A percentile compares a stretch with the other conserved stretches of the same genome.
phyloP scores from a whole-genome alignment of 495 filamentous ascomycete species.

The Podospora australis region DNA sequence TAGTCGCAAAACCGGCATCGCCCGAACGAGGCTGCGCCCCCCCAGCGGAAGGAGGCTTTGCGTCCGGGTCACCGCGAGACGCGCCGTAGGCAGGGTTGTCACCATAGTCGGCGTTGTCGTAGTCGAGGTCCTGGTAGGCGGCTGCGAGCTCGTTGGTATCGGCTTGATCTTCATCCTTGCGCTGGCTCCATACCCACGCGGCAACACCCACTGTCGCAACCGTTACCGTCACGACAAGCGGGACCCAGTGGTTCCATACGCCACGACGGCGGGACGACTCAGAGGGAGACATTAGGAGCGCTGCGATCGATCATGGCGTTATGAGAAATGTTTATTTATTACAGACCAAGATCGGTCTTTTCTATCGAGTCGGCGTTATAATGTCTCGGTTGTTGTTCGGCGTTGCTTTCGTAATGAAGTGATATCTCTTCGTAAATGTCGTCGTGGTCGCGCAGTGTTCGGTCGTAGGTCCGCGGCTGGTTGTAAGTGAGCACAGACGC shows the following conservation, averaged over 20 bases:
- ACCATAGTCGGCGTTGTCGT: conserved; percentile 44
- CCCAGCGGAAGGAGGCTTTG: conserved; percentile 34
- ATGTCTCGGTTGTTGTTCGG: no score
- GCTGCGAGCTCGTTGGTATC: conserved; percentile 54
- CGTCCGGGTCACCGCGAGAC: conserved; percentile 31
- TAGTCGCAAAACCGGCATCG: conserved; percentile 30
- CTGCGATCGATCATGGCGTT: conserved; percentile 20
- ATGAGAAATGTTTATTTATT: no score
- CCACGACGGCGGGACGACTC: conserved; percentile 62
- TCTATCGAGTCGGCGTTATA: no score
- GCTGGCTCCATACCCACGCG: conserved; percentile 91
- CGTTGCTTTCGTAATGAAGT: no score
- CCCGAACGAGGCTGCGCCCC: conserved; percentile 27
- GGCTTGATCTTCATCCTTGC: conserved; percentile 48
- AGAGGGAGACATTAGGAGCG: conserved; percentile 66
- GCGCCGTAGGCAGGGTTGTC: conserved; percentile 50
- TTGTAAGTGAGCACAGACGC: no score
- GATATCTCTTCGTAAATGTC: no score
- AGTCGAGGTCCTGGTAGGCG: conserved; percentile 38
- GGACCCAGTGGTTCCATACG: conserved; percentile 76
- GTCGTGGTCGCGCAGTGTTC: background rate
- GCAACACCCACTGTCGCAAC: conserved; percentile 76
- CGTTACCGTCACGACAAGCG: conserved; percentile 74
- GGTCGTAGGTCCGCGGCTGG: no score
- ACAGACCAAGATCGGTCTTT: no score